Percentiles rank a stretch among this genome's conserved stretches.
These are phyloP conservation scores for Ustilago xerochloae DNA, from an alignment of 1,284 basidiomycete species.

Conservation along the genomic window DNA sequence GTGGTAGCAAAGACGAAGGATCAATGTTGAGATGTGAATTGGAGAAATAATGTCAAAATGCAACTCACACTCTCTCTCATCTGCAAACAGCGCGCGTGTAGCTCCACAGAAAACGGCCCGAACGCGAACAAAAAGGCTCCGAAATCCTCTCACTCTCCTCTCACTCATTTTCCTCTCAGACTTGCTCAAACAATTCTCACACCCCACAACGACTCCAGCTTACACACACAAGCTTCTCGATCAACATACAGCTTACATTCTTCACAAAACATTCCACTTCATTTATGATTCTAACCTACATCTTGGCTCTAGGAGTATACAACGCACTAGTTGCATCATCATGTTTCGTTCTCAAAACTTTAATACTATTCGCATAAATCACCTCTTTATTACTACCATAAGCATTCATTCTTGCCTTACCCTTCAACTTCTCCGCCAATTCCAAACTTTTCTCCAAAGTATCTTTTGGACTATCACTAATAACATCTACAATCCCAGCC, in stretches of 20 bases:
- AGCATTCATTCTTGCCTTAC: constrained; percentile 70
- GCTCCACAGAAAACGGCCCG: neutral
- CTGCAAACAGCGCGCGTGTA: neutral
- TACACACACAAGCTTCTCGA: neutral
- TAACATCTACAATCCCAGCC: constrained; percentile 77
- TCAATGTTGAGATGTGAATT: neutral
- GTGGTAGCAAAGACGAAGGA: neutral
- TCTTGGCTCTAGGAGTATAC: constrained; percentile 31
- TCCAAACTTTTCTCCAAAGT: constrained; percentile 72
- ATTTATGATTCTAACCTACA: neutral
- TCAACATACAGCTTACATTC: too few relatives aligned
- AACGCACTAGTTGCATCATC: constrained; percentile 22
- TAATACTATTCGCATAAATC: constrained; percentile 38
- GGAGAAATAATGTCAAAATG: neutral
- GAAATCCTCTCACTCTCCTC: neutral
- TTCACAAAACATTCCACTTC: too few relatives aligned
- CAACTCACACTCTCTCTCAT: neutral
- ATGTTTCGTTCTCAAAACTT: constrained; percentile 34
- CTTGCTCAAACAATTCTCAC: neutral
- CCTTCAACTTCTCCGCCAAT: constrained; percentile 69
- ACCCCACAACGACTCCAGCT: neutral
- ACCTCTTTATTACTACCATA: constrained; percentile 72
- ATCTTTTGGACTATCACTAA: constrained; percentile 74
- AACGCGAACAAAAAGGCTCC: neutral
- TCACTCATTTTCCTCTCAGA: too few relatives aligned